A percentile compares a stretch with the other conserved stretches of the same genome.
Evolutionary conservation across 2,329 filamentous ascomycete genomes (phyloP).

Genomic region (Pyrenochaeta sp.): DNA sequence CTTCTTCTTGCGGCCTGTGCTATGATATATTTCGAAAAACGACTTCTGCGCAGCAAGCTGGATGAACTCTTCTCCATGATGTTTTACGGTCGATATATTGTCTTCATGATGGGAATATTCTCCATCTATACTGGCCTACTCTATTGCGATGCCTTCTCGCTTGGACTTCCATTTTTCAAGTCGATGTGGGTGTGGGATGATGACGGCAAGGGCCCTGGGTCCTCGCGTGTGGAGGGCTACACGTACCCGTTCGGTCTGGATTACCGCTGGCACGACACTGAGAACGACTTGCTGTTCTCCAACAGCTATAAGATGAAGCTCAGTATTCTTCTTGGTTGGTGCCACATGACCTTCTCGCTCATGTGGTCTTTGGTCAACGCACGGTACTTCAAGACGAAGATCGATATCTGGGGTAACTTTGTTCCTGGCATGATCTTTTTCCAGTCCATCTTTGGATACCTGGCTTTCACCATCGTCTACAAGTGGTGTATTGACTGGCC

Average conservation of each 20-base stretch:
- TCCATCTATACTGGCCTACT: slow-evolving; percentile 97
- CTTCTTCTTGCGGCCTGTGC: slow-evolving; percentile 84
- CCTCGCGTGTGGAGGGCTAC: slow-evolving; percentile 72
- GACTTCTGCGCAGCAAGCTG: slow-evolving; percentile 82
- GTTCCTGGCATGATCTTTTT: slow-evolving; percentile 99
- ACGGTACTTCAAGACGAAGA: slow-evolving; percentile 89
- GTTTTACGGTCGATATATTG: slow-evolving; percentile 98
- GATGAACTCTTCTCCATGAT: slow-evolving; percentile 98
- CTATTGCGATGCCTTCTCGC: slow-evolving; percentile 98
- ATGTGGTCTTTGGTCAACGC: slow-evolving; percentile 94
- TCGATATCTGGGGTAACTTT: slow-evolving; percentile 98
- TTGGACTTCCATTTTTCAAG: slow-evolving; percentile 85
- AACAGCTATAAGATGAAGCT: slow-evolving; percentile 99
- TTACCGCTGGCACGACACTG: slow-evolving; percentile 94
- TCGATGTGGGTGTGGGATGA: slow-evolving; percentile 91
- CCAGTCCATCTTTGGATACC: slow-evolving; percentile 97
- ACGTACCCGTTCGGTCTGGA: slow-evolving; percentile 96
- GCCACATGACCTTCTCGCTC: slow-evolving; percentile 98
- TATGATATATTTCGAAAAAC: slow-evolving; percentile 98
- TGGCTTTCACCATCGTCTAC: slow-evolving; percentile 92
- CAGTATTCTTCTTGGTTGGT: slow-evolving; percentile 96
- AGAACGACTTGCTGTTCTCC: slow-evolving; percentile 93
- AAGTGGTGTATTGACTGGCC: slow-evolving; percentile 96
- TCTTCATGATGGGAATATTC: slow-evolving; percentile 96
- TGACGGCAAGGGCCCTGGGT: slow-evolving; percentile 70